phyloP scores from a whole-genome alignment of 768 basidiomycete genomes.

The Pisolithus orientalis region DNA sequence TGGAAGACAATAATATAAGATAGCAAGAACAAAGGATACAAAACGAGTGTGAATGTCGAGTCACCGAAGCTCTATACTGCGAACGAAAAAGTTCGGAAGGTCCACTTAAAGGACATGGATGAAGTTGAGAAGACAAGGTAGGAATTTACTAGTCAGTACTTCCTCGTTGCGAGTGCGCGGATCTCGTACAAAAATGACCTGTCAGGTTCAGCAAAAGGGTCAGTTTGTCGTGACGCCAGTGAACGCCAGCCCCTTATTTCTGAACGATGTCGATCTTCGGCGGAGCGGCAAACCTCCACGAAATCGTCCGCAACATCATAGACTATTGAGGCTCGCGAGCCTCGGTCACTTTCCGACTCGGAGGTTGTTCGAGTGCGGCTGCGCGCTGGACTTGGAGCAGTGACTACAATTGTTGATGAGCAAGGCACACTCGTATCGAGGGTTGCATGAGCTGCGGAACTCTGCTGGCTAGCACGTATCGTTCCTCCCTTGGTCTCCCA shows the following conservation, averaged over 20 bases:
- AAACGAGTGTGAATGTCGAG: conserved; percentile 17
- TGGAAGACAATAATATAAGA: conserved; percentile 20
- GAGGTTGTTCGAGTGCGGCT: conserved; percentile 63
- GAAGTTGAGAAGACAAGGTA: neutral
- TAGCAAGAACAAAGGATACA: conserved; percentile 24
- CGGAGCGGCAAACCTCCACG: conserved; percentile 60
- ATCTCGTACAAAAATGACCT: conserved; percentile 74
- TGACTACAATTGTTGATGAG: conserved; percentile 26
- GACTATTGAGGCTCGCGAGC: conserved; percentile 74
- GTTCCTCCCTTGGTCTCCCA: conserved; percentile 77
- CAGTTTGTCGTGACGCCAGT: conserved; percentile 16
- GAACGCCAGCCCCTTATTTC: conserved; percentile 82
- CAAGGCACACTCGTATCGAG: conserved; percentile 21
- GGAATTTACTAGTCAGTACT: conserved; percentile 44
- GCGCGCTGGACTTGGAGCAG: conserved; percentile 53
- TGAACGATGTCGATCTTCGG: conserved; percentile 74
- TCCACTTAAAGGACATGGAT: conserved; percentile 7
- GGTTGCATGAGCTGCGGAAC: conserved; percentile 20
- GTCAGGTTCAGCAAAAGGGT: conserved; percentile 37
- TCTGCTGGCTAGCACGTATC: conserved; percentile 57
- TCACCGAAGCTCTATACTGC: conserved; percentile 15
- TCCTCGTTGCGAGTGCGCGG: conserved; percentile 78
- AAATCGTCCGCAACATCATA: conserved; percentile 75
- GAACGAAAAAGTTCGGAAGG: conserved; percentile 16
- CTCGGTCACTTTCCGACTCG: conserved; percentile 67